Conservation (phyloP, 768 basidiomycete genomes). For the Suillus occidentalis region DNA sequence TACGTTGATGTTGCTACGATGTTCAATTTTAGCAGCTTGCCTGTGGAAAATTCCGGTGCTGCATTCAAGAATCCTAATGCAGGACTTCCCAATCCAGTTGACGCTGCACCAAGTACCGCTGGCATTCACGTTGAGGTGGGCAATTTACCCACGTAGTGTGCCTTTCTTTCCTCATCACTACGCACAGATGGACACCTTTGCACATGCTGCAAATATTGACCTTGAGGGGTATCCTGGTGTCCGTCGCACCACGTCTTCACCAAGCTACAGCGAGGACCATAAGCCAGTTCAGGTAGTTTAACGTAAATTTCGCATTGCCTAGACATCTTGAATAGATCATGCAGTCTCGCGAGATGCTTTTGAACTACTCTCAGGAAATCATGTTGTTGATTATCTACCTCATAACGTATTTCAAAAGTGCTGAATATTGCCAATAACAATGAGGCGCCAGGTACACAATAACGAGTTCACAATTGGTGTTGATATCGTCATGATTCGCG, state of each 20-base stretch:
- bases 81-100: background rate
- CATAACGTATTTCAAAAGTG: background rate
- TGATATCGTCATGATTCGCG: too few species aligned
- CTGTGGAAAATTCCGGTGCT: conserved; percentile 19
- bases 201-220: conserved; percentile 13
- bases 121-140: conserved; percentile 37
- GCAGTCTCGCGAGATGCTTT: background rate
- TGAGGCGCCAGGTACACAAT: background rate
- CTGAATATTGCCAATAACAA: background rate
- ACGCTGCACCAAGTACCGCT: conserved; percentile 6
- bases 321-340: background rate
- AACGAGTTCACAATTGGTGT: background rate
- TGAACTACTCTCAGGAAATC: background rate
- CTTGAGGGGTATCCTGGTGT: background rate
- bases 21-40: conserved; percentile 15
- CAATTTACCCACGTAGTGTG: background rate
- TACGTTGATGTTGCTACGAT: background rate
- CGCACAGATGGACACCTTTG: conserved; percentile 31
- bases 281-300: background rate
- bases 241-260: background rate
- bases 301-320: background rate
- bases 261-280: conserved; percentile 3
- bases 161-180: conserved; percentile 6
- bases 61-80: conserved; percentile 18
- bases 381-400: background rate